phyloP scores from a whole-genome alignment of 129 eudicot species.

The Flaveria ramosissima region DNA sequence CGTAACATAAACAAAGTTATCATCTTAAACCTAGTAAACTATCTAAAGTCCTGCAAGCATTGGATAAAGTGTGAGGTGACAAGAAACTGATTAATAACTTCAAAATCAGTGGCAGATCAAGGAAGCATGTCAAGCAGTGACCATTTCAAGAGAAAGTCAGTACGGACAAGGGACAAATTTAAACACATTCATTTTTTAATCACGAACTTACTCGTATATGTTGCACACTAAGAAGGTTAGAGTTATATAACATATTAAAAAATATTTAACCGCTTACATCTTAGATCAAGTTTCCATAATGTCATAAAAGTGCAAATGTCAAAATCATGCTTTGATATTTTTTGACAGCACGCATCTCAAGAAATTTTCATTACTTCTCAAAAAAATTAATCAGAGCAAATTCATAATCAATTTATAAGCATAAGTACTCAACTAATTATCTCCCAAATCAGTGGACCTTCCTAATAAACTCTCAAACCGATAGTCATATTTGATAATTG shows the following conservation, averaged over 20 bases:
- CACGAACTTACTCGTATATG: not conserved
- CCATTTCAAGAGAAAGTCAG: not conserved
- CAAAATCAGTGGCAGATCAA: not conserved
- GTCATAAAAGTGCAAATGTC: not conserved
- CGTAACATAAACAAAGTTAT: not conserved
- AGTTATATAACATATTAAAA: not conserved
- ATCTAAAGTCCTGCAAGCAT: not conserved
- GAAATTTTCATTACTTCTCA: not conserved
- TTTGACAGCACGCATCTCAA: not conserved
- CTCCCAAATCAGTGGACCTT: not conserved
- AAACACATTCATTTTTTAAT: not conserved
- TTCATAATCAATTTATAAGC: too few relatives aligned
- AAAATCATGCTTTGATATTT: not conserved
- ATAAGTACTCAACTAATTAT: not conserved
- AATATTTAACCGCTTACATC: not conserved
- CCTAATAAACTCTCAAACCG: not conserved
- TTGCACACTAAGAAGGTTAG: not conserved
- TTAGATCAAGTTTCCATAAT: not conserved
- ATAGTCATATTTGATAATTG: not conserved
- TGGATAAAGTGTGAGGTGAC: not conserved
- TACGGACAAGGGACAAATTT: conserved; percentile 3
- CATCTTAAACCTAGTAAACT: not conserved
- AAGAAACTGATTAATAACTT: not conserved
- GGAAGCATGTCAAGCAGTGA: not conserved
- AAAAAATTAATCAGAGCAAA: too few relatives aligned